phyloP scores from a whole-genome alignment of 2,329 filamentous ascomycete species.

The Xylaria sp. region DNA sequence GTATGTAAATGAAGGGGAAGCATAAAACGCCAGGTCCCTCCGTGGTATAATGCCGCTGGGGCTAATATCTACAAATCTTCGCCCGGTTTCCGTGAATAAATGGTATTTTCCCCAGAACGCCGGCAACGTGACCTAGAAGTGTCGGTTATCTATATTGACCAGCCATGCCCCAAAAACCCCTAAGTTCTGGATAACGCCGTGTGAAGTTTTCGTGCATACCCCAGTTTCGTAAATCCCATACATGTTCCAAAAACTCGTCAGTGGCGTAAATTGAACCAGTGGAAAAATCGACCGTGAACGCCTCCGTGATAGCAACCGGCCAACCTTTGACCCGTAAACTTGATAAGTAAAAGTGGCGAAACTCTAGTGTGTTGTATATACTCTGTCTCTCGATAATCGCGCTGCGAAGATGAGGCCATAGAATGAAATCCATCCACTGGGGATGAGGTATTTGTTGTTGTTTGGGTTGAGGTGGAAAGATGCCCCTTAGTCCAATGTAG shows the following conservation, averaged over 20 bases:
- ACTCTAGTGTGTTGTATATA: constrained; percentile 53
- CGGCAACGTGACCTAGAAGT: constrained; percentile 25
- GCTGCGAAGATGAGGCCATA: constrained; percentile 52
- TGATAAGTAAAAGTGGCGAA: constrained; percentile 50
- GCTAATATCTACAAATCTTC: constrained; percentile 17
- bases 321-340: constrained; percentile 52
- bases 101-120: constrained; percentile 25
- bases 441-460: constrained; percentile 47
- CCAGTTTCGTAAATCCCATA: constrained; percentile 46
- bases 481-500: constrained; percentile 41
- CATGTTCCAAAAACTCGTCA: constrained; percentile 43
- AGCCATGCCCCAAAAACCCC: constrained; percentile 33
- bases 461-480: constrained; percentile 45
- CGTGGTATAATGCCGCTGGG: constrained; percentile 34
- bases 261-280: constrained; percentile 46
- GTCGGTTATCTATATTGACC: constrained; percentile 37
- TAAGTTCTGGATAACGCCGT: constrained; percentile 47
- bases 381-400: constrained; percentile 52
- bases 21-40: constrained; percentile 25
- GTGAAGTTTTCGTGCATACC: constrained; percentile 44
- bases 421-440: constrained; percentile 51
- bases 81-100: background rate
- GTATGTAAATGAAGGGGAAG: constrained; percentile 9
- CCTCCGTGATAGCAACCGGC: constrained; percentile 45
- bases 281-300: constrained; percentile 44